These are phyloP conservation scores for Phoenix dactylifera DNA, from an alignment of 176 grass and related monocot genomes.

Conservation along the genomic window DNA sequence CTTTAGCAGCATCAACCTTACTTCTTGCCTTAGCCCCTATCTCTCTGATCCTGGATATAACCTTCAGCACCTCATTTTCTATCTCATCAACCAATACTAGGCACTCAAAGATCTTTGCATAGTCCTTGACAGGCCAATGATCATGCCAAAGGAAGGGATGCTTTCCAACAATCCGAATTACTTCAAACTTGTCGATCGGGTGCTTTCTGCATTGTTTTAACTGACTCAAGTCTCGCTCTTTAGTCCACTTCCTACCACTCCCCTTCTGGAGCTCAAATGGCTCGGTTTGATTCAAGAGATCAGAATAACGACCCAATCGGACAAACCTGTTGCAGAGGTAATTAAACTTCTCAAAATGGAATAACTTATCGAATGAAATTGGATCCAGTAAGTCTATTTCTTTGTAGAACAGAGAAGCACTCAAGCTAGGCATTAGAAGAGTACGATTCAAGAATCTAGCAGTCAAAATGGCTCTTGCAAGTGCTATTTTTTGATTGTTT, in stretches of 20 bases:
- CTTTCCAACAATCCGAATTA: conserved; percentile 69
- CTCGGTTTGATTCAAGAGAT: conserved; percentile 46
- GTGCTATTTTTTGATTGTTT: conserved; percentile 97
- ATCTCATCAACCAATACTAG: conserved; percentile 71
- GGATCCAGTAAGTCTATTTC: conserved; percentile 84
- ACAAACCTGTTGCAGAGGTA: conserved; percentile 60
- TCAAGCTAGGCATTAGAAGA: conserved; percentile 92
- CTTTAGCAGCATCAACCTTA: conserved; percentile 29
- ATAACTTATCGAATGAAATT: conserved; percentile 74
- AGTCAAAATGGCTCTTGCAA: conserved; percentile 82
- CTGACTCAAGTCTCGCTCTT: conserved; percentile 78
- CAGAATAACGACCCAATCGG: conserved; percentile 69
- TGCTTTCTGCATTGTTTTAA: conserved; percentile 42
- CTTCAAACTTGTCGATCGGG: conserved; percentile 40
- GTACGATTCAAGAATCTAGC: conserved; percentile 78
- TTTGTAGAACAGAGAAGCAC: conserved; percentile 94
- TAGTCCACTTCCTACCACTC: conserved; percentile 87
- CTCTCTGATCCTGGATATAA: conserved; percentile 86
- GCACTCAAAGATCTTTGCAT: conserved; percentile 74
- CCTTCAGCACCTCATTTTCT: conserved; percentile 66
- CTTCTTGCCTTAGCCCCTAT: conserved; percentile 39
- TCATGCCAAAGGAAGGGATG: conserved; percentile 95
- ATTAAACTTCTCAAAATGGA: conserved; percentile 85
- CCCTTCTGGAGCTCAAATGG: conserved; percentile 71
- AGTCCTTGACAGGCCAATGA: conserved; percentile 83